These are phyloP conservation scores for Torulaspora quercuum DNA, from an alignment of 805 yeast species.

Conservation along the genomic window DNA sequence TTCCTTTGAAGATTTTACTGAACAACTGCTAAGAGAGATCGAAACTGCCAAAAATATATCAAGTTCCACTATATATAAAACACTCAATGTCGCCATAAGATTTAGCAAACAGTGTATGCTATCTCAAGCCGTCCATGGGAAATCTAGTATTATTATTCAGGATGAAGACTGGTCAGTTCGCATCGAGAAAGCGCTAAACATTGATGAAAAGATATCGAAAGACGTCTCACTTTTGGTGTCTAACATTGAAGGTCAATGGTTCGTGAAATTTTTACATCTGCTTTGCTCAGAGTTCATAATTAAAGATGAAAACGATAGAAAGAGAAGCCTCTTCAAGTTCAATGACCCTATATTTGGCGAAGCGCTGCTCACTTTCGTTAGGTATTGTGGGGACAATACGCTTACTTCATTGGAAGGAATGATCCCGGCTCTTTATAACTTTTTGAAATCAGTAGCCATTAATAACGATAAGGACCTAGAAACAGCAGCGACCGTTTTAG, in stretches of 20 bases:
- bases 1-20: slow-evolving; percentile 42
- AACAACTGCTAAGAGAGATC: slow-evolving; percentile 31
- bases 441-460: slow-evolving; percentile 19
- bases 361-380: slow-evolving; percentile 31
- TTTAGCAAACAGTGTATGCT: slow-evolving; percentile 59
- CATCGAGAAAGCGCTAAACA: slow-evolving; percentile 62
- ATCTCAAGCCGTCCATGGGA: slow-evolving; percentile 56
- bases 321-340: slow-evolving; percentile 18
- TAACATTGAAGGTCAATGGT: slow-evolving; percentile 24
- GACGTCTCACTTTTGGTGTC: slow-evolving; percentile 17
- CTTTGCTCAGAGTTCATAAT: slow-evolving; percentile 39
- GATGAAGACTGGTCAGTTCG: slow-evolving; percentile 76
- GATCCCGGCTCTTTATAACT: slow-evolving; percentile 28
- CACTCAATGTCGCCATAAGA: slow-evolving; percentile 44
- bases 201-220: slow-evolving; percentile 48
- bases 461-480: slow-evolving; percentile 27
- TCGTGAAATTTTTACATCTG: slow-evolving; percentile 32
- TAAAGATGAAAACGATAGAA: slow-evolving; percentile 18
- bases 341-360: slow-evolving; percentile 38
- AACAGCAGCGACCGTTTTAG: slow-evolving; percentile 45
- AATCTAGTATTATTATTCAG: slow-evolving; percentile 52
- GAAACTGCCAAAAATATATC: slow-evolving; percentile 23
- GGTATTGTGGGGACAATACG: slow-evolving; percentile 16
- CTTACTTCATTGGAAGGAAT: slow-evolving; percentile 13
- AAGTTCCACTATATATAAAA: slow-evolving; percentile 31